Base-by-base conservation (phyloP, 2,329 filamentous ascomycete genomes). In the Claviceps citrina region DNA sequence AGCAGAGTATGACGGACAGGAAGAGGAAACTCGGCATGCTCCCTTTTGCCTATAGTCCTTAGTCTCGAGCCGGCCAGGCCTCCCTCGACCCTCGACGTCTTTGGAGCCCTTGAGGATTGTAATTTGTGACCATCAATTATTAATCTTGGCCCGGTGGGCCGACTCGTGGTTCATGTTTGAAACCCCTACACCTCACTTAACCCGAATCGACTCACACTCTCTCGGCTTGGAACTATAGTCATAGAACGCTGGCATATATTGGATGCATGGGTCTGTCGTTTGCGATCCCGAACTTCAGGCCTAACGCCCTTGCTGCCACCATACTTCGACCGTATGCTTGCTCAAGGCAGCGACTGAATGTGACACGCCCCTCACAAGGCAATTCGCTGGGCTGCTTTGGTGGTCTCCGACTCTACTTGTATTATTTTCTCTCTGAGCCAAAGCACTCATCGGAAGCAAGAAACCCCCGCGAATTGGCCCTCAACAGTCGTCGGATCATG, bases 71-170 rank as follows among this genome's bases (percentile, higher is more conserved):
- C 7, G n/a, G 33, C 33, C n/a, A 18, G 24, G 20, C 33, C 27
- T 33, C n/a, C n/a, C n/a, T n/a, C n/a, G n/a, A n/a, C n/a, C n/a
- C n/a, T n/a, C n/a, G n/a, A n/a, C n/a, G n/a, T n/a, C n/a, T n/a
- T n/a, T n/a, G n/a, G n/a, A n/a, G n/a, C n/a, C n/a, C n/a, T n/a
- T n/a, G n/a, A n/a, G n/a, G n/a, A n/a, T n/a, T n/a, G n/a, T n/a
- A n/a, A n/a, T n/a, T n/a, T n/a, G n/a, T n/a, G n/a, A n/a, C n/a
- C n/a, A n/a, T n/a, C 15, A 10, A 20, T 9, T 24, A 31, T 39
- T 32, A 10, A 42, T 22, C 7, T 32, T 16, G 31, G 27, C 36
- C 27, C 22, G 15, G 40, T 34, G 31, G 40, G 36, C 31, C 34
- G 16, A 18, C 19, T 38, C 12, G 10, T 36, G 35, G 19, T 3